Evolutionary conservation across 129 eudicot species (phyloP), one percentile per base, ranked within the genome.

Genomic region (Flaveria linearis): DNA sequence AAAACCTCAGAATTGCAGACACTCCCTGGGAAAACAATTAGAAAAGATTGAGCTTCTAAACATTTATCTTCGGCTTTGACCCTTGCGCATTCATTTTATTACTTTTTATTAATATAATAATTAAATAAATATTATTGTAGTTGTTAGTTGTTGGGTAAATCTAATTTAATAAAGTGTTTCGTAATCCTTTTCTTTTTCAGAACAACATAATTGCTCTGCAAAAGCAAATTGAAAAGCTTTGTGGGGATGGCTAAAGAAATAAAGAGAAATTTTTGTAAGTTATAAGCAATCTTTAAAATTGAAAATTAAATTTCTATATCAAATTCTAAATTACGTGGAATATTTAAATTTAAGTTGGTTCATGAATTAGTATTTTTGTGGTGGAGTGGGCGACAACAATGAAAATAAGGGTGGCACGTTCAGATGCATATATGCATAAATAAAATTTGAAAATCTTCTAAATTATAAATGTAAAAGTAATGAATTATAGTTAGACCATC

Each of bases 21-120:
- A 20, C 20, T 71, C 72, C 68, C 65, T n/a, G 71, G 70, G 79
- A 53, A 80, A 67, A 67, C 79, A 65, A 72, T 80, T 80, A 80
- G 66, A 57, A 28, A 18, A 67, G 47, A 66, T 10, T 26, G 64
- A 63, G 50, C 33, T 62, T 66, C 56, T 26, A 18, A 39, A 17
- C 53, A 33, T 71, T 47, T 17, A n/a, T 51, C 56, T 47, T 33
- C 66, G 42, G 42, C 14, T 70, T 70, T 76, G 33, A 64, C 55
- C 18, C 17, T 67, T 79, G 68, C 11, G 42, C 69, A 73, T 80
- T 67, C 23, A 53, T 73, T 56, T 17, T 41, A 18, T 33, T 41
- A 25, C 15, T 23, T n/a, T 55, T 43, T 77, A 42, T 16, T 12
- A 26, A 7, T 13, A 49, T 12, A 53, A 49, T 46, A 45, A 22